These are phyloP conservation scores for Crithidia thermophila DNA, from an alignment of 208 protist species.

Conservation along the genomic window DNA sequence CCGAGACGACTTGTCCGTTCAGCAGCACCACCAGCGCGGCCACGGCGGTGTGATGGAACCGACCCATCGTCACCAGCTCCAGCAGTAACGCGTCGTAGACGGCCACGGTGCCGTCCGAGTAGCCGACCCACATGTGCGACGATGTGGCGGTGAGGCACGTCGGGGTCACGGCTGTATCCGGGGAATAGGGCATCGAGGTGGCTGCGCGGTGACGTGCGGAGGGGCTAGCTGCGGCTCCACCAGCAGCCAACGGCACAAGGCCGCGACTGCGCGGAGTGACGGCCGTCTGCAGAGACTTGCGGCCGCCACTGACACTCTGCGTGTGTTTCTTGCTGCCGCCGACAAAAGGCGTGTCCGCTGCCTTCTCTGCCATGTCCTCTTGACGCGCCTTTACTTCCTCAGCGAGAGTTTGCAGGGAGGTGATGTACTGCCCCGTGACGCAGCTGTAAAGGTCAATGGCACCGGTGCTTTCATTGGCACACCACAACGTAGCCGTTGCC, in stretches of 20 bases:
- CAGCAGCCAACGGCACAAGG: not conserved
- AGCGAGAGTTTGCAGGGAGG: conserved; percentile 30
- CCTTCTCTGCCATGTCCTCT: conserved; percentile 19
- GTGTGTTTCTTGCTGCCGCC: not conserved
- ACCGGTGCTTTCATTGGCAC: conserved; percentile 45
- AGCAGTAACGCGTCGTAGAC: conserved; percentile 86
- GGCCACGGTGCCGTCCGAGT: conserved; percentile 67
- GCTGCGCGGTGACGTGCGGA: conserved; percentile 1
- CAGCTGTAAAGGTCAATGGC: conserved; percentile 71
- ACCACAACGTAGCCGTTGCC: conserved; percentile 61
- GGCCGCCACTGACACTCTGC: not conserved
- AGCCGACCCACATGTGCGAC: conserved; percentile 81
- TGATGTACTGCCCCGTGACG: conserved; percentile 54
- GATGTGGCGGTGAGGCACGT: conserved; percentile 47
- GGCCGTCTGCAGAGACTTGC: not conserved
- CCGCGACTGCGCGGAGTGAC: conserved; percentile 16
- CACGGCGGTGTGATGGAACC: conserved; percentile 59
- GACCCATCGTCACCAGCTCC: conserved; percentile 51
- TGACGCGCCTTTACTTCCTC: conserved; percentile 16
- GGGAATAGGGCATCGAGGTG: not conserved
- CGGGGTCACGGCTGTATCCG: conserved; percentile 5
- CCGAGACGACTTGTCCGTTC: conserved; percentile 53
- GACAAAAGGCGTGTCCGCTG: not conserved
- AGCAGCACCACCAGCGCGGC: conserved; percentile 35
- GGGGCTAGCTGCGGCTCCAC: not conserved